Evolutionary conservation across 1,139 yeast genomes (phyloP).

Genomic region (Yamadazyma epiphylla): DNA sequence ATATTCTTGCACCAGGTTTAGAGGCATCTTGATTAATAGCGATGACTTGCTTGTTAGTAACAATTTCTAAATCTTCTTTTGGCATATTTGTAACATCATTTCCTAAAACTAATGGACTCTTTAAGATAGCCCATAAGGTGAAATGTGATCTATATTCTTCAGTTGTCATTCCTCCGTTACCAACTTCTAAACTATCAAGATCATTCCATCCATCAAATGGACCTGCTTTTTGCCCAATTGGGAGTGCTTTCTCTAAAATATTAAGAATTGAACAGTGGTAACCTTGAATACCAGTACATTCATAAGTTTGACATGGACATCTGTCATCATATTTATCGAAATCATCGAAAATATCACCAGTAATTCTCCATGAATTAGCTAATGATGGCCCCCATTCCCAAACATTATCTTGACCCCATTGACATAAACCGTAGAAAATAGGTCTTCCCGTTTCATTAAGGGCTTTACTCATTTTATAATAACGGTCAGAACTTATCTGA

Average conservation of each 20-base stretch:
- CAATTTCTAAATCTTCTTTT: constrained; percentile 14
- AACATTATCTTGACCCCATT: constrained; percentile 31
- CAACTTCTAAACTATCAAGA: constrained; percentile 23
- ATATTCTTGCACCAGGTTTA: constrained; percentile 14
- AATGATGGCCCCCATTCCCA: too few species aligned
- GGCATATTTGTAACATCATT: constrained; percentile 17
- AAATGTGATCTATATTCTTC: constrained; percentile 21
- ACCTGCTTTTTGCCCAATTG: constrained; percentile 16
- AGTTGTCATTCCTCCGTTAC: constrained; percentile 21
- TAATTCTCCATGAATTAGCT: too few species aligned
- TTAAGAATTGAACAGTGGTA: constrained; percentile 20
- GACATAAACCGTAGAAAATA: constrained; percentile 21
- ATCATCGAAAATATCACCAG: too few species aligned
- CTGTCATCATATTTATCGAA: constrained; percentile 18
- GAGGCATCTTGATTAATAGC: constrained; percentile 20
- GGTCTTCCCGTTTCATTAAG: constrained; percentile 21
- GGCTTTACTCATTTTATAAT: constrained; percentile 21
- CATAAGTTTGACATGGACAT: constrained; percentile 20
- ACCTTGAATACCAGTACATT: constrained; percentile 17
- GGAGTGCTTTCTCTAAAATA: constrained; percentile 18
- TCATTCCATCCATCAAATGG: constrained; percentile 22
- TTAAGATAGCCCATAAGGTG: constrained; percentile 22
- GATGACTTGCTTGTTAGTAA: constrained; percentile 16
- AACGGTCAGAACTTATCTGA: constrained; percentile 16
- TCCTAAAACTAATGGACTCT: constrained; percentile 22